Evolutionary conservation across 2,329 filamentous ascomycete species (phyloP), one percentile per base, ranked within the genome.

Genomic region (Pseudofabraea citricarpa): DNA sequence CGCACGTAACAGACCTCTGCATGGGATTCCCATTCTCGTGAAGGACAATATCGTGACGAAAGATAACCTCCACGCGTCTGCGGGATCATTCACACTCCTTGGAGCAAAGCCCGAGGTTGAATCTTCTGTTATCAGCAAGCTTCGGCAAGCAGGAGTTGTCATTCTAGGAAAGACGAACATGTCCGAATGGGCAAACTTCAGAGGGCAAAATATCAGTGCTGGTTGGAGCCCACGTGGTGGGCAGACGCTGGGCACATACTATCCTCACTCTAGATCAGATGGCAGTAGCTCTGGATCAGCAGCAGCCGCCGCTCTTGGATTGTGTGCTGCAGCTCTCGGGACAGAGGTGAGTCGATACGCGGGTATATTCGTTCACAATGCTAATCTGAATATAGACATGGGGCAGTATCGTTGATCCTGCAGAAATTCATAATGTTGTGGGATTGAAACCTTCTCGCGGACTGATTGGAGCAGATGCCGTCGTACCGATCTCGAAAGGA

Each of bases 1-100:
- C 24, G 13, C 24, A 27, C 8, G 8, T 27, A 8, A 13, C 24
- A 48, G 54, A 2, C 72, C 72, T 6, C 60, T 78, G 1, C 74
- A 79, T 57, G 76, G 77, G 2, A 66, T 79, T 3, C 77, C 76
- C 0, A 72, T 80, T 33, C 59, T 79, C n/a, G 70, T 79, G 62
- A 79, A 80, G 59, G 73, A 77, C 13, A 27, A 27, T 27, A 27
- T 27, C 13, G 24, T 13, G 13, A 27, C 24, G 13, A 8, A 8
- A 8, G 24, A 27, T 27, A 8, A 27, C 8, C 8, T 27, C 8
- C 8, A 27, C 24, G 13, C 8, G 8, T 8, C 24, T 27, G 24
- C 24, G 8, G 24, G 36, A 22, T 67, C 15, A 29, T 33, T 13
- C 24, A 13, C 24, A 27, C 13, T 8, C 8, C 24, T 27, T 13